These are phyloP conservation scores for Lachancea lanzarotensis DNA, from an alignment of 805 yeast species.

Conservation along the genomic window DNA sequence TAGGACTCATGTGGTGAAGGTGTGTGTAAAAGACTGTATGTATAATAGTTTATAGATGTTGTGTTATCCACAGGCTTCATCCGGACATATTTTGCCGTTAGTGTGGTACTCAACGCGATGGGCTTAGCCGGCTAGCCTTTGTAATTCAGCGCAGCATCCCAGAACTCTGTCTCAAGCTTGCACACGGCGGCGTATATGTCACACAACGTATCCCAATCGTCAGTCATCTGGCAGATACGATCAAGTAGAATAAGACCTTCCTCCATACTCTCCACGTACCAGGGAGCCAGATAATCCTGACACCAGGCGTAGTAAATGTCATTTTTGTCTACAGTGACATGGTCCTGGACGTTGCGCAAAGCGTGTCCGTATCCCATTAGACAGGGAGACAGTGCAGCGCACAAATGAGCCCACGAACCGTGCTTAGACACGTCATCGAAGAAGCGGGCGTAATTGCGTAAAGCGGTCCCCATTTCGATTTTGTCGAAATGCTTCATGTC, in stretches of 20 bases:
- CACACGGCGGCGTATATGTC: constrained; percentile 56
- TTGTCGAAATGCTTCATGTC: constrained; percentile 42
- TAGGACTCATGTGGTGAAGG: too few relatives aligned
- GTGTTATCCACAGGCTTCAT: too few relatives aligned
- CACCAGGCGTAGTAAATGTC: constrained; percentile 47
- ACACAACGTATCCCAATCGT: constrained; percentile 45
- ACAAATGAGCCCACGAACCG: constrained; percentile 57
- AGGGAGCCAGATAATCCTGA: constrained; percentile 50
- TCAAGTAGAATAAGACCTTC: constrained; percentile 48
- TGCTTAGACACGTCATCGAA: constrained; percentile 46
- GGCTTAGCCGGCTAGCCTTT: background rate
- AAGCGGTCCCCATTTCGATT: constrained; percentile 48
- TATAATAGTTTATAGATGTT: background rate
- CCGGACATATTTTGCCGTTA: too few relatives aligned
- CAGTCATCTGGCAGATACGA: constrained; percentile 33
- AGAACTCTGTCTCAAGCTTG: constrained; percentile 56
- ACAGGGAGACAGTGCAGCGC: constrained; percentile 70
- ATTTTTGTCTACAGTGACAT: constrained; percentile 25
- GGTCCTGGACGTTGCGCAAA: constrained; percentile 32
- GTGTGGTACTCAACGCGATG: too few relatives aligned
- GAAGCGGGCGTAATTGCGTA: constrained; percentile 55
- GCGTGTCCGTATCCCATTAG: constrained; percentile 66
- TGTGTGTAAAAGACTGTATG: too few relatives aligned
- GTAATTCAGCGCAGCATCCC: constrained; percentile 38
- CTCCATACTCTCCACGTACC: constrained; percentile 48